Percentiles rank a stretch among this genome's conserved stretches.
Evolutionary conservation across 805 yeast species (phyloP).

Genomic region (Sugiyamaella mastotermitis): DNA sequence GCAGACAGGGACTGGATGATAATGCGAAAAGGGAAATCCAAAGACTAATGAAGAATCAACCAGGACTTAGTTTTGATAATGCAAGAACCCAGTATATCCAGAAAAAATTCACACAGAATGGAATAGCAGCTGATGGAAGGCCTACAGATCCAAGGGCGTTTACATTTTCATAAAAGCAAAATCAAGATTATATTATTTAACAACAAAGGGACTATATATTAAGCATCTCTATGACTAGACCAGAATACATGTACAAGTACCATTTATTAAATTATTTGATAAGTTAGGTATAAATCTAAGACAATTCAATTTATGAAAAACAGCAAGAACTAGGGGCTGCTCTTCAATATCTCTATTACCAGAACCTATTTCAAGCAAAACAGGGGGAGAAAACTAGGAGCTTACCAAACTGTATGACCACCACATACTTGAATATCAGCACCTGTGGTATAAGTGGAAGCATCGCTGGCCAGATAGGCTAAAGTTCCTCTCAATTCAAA

Average conservation of each 20-base stretch:
- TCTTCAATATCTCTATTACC: no score
- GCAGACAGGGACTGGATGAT: constrained; percentile 57
- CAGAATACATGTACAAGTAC: no score
- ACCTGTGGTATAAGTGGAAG: constrained; percentile 50
- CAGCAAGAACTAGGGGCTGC: no score
- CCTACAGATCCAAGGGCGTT: constrained; percentile 65
- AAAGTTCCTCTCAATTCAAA: constrained; percentile 55
- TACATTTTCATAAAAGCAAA: constrained; percentile 24
- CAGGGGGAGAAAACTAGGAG: no score
- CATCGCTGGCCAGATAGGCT: constrained; percentile 47
- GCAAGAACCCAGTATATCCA: constrained; percentile 55
- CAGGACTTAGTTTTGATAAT: constrained; percentile 52
- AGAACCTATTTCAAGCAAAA: no score
- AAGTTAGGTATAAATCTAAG: no score
- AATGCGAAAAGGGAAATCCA: constrained; percentile 46
- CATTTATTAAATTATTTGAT: no score
- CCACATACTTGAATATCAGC: constrained; percentile 57
- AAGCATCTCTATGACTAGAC: no score
- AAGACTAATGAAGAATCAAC: constrained; percentile 45
- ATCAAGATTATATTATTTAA: no score
- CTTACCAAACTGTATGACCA: constrained; percentile 32
- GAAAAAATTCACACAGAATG: constrained; percentile 41
- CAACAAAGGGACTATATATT: no score
- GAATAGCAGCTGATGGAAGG: constrained; percentile 58
- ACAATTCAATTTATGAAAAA: no score